Evolutionary conservation across 495 filamentous ascomycete species (phyloP).

Genomic region (Penicillium coffeae): DNA sequence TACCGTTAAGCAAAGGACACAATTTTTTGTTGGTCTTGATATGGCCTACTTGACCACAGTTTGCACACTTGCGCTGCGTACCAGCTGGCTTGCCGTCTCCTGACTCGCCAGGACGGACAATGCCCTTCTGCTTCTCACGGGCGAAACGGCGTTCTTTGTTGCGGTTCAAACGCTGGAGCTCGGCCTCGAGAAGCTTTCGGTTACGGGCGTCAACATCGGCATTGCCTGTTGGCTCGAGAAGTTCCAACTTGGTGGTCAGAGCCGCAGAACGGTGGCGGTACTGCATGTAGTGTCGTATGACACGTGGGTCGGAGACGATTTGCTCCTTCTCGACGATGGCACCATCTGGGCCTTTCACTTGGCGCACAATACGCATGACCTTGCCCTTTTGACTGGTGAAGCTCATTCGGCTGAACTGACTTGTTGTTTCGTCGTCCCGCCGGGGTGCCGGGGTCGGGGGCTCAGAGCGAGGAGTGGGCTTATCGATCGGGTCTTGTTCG

Average conservation of each 20-base stretch:
- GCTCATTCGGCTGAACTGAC: conserved; percentile 80
- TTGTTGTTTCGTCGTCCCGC: conserved; percentile 75
- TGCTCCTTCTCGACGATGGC: conserved; percentile 55
- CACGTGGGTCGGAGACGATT: conserved; percentile 66
- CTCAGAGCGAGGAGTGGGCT: conserved; percentile 60
- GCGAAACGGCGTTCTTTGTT: conserved; percentile 89
- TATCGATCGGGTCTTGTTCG: conserved; percentile 59
- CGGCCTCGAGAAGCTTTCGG: conserved; percentile 61
- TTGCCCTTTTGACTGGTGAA: conserved; percentile 63
- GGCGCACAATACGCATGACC: conserved; percentile 72
- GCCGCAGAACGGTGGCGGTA: conserved; percentile 54
- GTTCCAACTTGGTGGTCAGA: conserved; percentile 61
- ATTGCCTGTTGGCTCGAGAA: conserved; percentile 70
- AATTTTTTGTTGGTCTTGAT: conserved; percentile 99
- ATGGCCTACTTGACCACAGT: conserved; percentile 91
- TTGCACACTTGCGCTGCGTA: conserved; percentile 93
- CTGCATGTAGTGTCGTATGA: conserved; percentile 64
- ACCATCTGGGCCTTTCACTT: conserved; percentile 58
- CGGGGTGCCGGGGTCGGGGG: conserved; percentile 53
- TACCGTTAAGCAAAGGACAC: conserved; percentile 87
- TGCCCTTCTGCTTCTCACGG: conserved; percentile 83
- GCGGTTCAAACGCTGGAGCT: conserved; percentile 75
- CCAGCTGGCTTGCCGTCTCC: conserved; percentile 50
- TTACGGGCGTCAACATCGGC: conserved; percentile 63
- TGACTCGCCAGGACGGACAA: conserved; percentile 39